A percentile compares a stretch with the other conserved stretches of the same genome.
Conservation (phyloP, 164 flowering plant genomes). For the Nymphaea colorata region DNA sequence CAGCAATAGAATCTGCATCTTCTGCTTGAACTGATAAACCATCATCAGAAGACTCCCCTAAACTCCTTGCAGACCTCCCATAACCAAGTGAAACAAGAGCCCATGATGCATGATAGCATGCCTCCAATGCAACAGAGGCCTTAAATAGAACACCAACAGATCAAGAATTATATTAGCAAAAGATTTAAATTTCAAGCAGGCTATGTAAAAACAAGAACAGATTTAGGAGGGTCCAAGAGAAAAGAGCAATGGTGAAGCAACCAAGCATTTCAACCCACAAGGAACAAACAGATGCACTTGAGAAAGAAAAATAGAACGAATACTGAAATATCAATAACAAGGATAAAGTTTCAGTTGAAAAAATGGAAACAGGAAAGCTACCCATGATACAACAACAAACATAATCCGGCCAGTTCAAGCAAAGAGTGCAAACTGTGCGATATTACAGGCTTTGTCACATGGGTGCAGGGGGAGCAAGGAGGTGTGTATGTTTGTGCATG, state of each 20-base stretch:
- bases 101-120: constrained; percentile 70
- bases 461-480: too few relatives aligned
- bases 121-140: constrained; percentile 51
- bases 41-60: constrained; percentile 11
- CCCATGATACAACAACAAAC: too few relatives aligned
- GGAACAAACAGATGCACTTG: too few relatives aligned
- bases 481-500: too few relatives aligned
- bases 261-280: background rate
- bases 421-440: too few relatives aligned
- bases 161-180: background rate
- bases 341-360: too few relatives aligned
- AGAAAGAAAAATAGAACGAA: too few relatives aligned
- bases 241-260: background rate
- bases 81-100: constrained; percentile 31
- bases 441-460: too few relatives aligned
- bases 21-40: constrained; percentile 36
- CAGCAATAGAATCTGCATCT: constrained; percentile 29
- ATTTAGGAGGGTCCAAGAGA: background rate
- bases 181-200: background rate
- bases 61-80: constrained; percentile 22
- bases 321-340: too few relatives aligned
- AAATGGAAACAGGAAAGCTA: too few relatives aligned
- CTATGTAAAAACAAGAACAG: background rate
- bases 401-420: too few relatives aligned
- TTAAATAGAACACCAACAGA: constrained; percentile 14